A percentile compares a stretch with the other conserved stretches of the same genome.
These are phyloP conservation scores for Coniella lustricola DNA, from an alignment of 2,329 filamentous ascomycete species.

Conservation along the genomic window DNA sequence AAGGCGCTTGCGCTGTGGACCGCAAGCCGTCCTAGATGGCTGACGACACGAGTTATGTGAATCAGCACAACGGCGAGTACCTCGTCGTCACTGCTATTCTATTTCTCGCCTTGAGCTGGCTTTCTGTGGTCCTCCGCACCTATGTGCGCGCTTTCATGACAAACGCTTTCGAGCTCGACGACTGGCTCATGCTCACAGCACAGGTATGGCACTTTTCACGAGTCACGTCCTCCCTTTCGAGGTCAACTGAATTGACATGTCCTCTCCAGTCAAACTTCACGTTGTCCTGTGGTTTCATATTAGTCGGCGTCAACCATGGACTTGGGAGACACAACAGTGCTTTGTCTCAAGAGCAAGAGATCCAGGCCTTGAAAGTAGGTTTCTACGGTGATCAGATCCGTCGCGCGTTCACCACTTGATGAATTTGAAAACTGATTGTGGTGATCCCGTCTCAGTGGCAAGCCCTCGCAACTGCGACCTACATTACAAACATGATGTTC, in stretches of 20 bases:
- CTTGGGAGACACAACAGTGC: slow-evolving; percentile 42
- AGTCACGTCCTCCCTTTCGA: not conserved
- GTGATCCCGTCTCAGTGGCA: slow-evolving; percentile 39
- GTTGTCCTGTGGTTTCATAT: slow-evolving; percentile 38
- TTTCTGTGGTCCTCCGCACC: slow-evolving; percentile 35
- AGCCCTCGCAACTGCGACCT: slow-evolving; percentile 42
- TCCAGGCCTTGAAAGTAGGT: slow-evolving; percentile 39
- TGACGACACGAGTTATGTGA: slow-evolving; percentile 25
- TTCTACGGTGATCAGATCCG: not conserved
- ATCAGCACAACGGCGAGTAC: slow-evolving; percentile 32
- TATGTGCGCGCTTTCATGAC: slow-evolving; percentile 38
- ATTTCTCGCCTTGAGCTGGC: slow-evolving; percentile 34
- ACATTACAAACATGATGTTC: slow-evolving; percentile 48
- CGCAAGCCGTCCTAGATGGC: slow-evolving; percentile 23
- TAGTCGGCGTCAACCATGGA: slow-evolving; percentile 35
- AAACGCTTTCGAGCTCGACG: slow-evolving; percentile 40
- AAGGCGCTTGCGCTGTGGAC: slow-evolving; percentile 2
- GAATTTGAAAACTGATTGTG: not conserved
- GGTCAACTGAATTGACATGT: not conserved
- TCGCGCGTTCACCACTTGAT: not conserved
- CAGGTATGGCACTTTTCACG: slow-evolving; percentile 29
- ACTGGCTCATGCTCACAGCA: slow-evolving; percentile 46
- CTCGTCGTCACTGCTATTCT: slow-evolving; percentile 30
- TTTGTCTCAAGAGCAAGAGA: slow-evolving; percentile 31
- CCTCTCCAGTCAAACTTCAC: slow-evolving; percentile 37